These are phyloP conservation scores for Xylaria multiplex DNA, from an alignment of 2,329 filamentous ascomycete genomes.

Conservation along the genomic window DNA sequence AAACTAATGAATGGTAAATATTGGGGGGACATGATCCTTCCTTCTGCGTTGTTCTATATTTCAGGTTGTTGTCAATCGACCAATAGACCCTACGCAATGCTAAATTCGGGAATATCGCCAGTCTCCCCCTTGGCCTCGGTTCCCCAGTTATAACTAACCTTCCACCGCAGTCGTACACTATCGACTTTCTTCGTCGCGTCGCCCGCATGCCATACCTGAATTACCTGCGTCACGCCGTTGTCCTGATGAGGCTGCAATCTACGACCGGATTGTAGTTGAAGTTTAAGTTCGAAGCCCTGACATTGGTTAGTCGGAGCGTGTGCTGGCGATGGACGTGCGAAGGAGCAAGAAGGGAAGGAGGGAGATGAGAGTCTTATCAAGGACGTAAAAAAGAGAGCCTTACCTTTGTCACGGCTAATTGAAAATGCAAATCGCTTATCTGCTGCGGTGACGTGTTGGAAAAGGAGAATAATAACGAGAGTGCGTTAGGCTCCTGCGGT, in stretches of 20 bases:
- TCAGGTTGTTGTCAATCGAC: neutral
- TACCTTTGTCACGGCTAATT: constrained; percentile 94
- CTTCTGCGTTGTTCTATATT: constrained; percentile 6
- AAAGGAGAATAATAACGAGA: constrained; percentile 81
- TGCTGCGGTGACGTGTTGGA: constrained; percentile 80
- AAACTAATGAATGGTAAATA: neutral
- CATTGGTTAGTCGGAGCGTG: constrained; percentile 2
- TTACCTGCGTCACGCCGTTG: constrained; percentile 81
- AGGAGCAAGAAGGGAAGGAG: neutral
- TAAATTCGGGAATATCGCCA: constrained; percentile 84
- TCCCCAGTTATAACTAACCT: constrained; percentile 79
- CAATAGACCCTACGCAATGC: constrained; percentile 65
- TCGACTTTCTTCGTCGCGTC: constrained; percentile 75
- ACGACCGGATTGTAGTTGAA: constrained; percentile 87
- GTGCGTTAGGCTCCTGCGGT: constrained; percentile 62
- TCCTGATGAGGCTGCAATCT: constrained; percentile 77
- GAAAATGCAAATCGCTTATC: constrained; percentile 85
- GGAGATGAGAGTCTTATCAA: neutral
- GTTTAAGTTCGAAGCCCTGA: constrained; percentile 81
- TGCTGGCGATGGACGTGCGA: neutral
- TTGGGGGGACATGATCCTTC: neutral
- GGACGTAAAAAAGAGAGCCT: constrained; percentile 32
- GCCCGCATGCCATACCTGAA: constrained; percentile 78
- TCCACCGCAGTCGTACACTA: constrained; percentile 90
- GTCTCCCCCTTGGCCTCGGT: constrained; percentile 77